These are phyloP conservation scores for Chenopodium quinoa DNA, from an alignment of 148 eudicot species.

Conservation along the genomic window DNA sequence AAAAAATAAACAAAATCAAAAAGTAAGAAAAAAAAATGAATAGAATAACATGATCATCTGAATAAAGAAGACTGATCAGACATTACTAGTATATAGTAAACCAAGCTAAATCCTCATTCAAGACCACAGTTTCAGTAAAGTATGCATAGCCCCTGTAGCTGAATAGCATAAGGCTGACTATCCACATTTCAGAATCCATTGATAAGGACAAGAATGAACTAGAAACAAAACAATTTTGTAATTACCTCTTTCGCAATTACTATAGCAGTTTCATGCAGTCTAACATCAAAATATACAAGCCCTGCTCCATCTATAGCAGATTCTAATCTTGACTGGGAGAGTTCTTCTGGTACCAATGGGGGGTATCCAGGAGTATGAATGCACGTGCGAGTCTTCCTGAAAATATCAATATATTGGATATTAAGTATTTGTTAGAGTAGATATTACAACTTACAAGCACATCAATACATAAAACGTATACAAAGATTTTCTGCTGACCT, in stretches of 20 bases:
- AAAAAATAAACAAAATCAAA: neutral
- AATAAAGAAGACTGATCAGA: neutral
- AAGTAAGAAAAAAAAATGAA: neutral
- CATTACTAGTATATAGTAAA: neutral
- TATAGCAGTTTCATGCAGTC: constrained; percentile 79
- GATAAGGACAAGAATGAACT: neutral
- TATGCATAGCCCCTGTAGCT: neutral
- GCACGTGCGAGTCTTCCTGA: constrained; percentile 96
- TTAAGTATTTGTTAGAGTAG: neutral
- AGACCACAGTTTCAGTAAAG: neutral
- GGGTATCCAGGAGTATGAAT: constrained; percentile 93
- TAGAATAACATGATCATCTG: neutral
- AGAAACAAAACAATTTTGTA: constrained; percentile 5
- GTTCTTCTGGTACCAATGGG: constrained; percentile 82
- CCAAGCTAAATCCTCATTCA: neutral
- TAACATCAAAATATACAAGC: constrained; percentile 74
- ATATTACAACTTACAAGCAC: constrained; percentile 9
- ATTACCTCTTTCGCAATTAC: constrained; percentile 79
- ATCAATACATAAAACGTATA: neutral
- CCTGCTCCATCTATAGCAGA: constrained; percentile 61
- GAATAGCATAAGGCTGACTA: neutral
- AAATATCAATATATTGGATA: constrained; percentile 16
- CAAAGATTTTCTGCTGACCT: neutral
- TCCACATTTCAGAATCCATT: neutral
- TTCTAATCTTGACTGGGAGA: constrained; percentile 48